Percentiles rank a stretch among this genome's conserved stretches.
phyloP scores from a whole-genome alignment of 768 basidiomycete genomes.

The Agrocybe pediades region DNA sequence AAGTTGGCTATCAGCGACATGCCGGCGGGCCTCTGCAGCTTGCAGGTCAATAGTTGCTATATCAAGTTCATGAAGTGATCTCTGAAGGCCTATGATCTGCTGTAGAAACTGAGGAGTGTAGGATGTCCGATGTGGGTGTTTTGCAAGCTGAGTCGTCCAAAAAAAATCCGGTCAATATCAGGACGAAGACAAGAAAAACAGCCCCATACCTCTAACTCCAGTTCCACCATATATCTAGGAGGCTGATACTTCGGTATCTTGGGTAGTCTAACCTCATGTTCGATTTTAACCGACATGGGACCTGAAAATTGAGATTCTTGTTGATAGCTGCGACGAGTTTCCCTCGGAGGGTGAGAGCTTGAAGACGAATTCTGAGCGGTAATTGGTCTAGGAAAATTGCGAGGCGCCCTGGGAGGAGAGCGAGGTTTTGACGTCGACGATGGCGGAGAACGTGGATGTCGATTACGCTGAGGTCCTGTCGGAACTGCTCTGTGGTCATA shows the following conservation, averaged over 20 bases:
- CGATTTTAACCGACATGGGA: neutral
- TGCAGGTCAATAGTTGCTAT: slow-evolving; percentile 60
- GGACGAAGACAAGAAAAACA: neutral
- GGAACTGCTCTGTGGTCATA: slow-evolving; percentile 6
- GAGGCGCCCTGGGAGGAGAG: slow-evolving; percentile 44
- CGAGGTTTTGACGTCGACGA: slow-evolving; percentile 20
- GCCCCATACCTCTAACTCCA: slow-evolving; percentile 23
- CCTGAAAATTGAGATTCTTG: neutral
- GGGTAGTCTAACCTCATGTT: slow-evolving; percentile 1
- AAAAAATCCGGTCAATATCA: neutral
- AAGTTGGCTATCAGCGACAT: slow-evolving; percentile 56
- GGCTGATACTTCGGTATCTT: slow-evolving; percentile 11
- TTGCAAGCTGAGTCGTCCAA: slow-evolving; percentile 33
- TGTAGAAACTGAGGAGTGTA: slow-evolving; percentile 41
- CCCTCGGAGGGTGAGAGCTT: slow-evolving; percentile 14
- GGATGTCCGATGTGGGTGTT: slow-evolving; percentile 38
- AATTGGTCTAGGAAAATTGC: slow-evolving; percentile 22
- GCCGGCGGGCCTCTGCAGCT: slow-evolving; percentile 58
- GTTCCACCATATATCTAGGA: slow-evolving; percentile 5
- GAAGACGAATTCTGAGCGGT: slow-evolving; percentile 14
- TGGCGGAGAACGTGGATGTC: slow-evolving; percentile 38
- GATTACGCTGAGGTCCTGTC: slow-evolving; percentile 18
- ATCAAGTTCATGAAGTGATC: slow-evolving; percentile 64
- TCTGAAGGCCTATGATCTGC: slow-evolving; percentile 40
- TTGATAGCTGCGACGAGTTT: slow-evolving; percentile 18